Evolutionary conservation across 2,329 filamentous ascomycete genomes (phyloP), one percentile per base, ranked within the genome.

Genomic region (Taxawa tesnikishii): DNA sequence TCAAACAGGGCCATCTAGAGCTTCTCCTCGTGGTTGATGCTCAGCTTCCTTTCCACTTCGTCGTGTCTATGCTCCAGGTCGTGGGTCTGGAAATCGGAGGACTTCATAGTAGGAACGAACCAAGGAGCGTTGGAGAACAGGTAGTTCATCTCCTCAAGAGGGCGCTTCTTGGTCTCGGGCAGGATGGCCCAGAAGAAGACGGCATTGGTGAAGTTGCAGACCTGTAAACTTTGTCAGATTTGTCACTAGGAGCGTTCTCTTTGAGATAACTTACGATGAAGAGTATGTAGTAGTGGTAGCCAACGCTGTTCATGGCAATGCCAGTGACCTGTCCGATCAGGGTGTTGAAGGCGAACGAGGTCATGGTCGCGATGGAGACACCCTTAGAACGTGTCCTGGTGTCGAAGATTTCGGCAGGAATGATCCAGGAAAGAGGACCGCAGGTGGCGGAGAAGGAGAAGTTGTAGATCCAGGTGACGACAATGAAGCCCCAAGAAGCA

Each of bases 391-490:
- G 69, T 0, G 79, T 85, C 39, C 75, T 71, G 3, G 77, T 85
- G 54, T 85, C 80, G 56, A 85, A 85, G 25, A 83, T 78, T 49
- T 83, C 79, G 30, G 79, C 27, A n/a, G 54, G 57, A 19, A 65
- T 61, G 33, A 71, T 70, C 67, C 68, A 73, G 13, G 68, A 65
- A 1, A 84, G 56, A 0, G 80, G 79, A 14, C 80, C 80, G 37
- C 76, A 81, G 2, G 77, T 79, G 19, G 68, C 67, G 3, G 68
- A 77, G 63, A 83, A 85, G 26, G 67, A 77, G 59, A 84, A 79
- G 57, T 87, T 85, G 65, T 83, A 87, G 2, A 82, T 51, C 81
- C 81, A 87, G 44, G 72, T 66, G 46, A 75, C 67, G 45, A 75
- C 68, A 39, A 87, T 87, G 55, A 87, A 88, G 1, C 73, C 79